A percentile compares a stretch with the other conserved stretches of the same genome.
phyloP scores from a whole-genome alignment of 441 rosid species.

The Eruca vesicaria region DNA sequence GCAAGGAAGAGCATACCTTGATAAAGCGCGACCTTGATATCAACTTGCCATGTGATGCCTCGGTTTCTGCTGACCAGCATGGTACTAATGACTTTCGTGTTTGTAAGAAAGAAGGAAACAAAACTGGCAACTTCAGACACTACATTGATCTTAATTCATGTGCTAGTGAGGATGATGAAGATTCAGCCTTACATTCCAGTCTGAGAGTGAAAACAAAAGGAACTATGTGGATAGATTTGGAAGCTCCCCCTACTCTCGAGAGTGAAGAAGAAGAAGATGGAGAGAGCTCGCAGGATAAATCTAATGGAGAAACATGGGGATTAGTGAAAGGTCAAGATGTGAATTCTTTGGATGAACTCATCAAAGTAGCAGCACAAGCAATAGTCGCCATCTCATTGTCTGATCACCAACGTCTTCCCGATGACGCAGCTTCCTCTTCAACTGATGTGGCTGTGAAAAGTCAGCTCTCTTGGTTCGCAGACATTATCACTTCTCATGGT shows the following conservation, averaged over 20 bases:
- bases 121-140: constrained; percentile 41
- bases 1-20: constrained; percentile 31
- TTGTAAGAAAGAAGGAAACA: constrained; percentile 39
- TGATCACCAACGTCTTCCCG: constrained; percentile 24
- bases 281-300: constrained; percentile 38
- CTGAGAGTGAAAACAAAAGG: constrained; percentile 38
- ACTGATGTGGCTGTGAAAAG: constrained; percentile 43
- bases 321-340: constrained; percentile 33
- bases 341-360: constrained; percentile 40
- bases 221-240: constrained; percentile 70
- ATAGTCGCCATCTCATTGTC: constrained; percentile 66
- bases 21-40: constrained; percentile 26
- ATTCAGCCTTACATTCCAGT: constrained; percentile 39
- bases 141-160: constrained; percentile 77
- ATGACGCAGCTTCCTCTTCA: constrained; percentile 39
- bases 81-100: constrained; percentile 29
- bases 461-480: constrained; percentile 81
- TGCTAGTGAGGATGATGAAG: constrained; percentile 64
- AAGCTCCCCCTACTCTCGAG: constrained; percentile 66
- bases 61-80: constrained; percentile 42
- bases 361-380: constrained; percentile 67
- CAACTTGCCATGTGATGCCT: constrained; percentile 75
- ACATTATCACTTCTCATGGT: constrained; percentile 44
- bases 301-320: constrained; percentile 33
- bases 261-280: constrained; percentile 49